Conservation (phyloP, 192 early-diverging fungal species). For the Irineochytrium annulatum region DNA sequence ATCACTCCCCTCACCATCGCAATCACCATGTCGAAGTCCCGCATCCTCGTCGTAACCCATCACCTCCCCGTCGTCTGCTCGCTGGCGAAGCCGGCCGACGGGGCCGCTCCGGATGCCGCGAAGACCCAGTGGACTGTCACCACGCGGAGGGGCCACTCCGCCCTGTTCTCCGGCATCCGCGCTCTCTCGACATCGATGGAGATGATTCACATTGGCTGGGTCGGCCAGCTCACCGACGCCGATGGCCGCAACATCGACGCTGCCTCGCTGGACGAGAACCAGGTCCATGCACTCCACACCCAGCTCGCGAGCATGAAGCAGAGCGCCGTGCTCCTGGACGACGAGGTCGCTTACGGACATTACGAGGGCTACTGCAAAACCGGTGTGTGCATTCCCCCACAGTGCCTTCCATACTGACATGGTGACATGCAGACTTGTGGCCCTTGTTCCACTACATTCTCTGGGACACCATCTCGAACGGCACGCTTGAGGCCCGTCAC, state of each 20-base stretch:
- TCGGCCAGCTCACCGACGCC: slow-evolving; percentile 57
- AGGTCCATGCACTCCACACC: slow-evolving; percentile 49
- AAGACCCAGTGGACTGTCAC: neutral
- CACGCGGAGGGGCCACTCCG: slow-evolving; percentile 73
- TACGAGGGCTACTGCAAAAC: slow-evolving; percentile 98
- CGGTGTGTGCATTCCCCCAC: slow-evolving; percentile 40
- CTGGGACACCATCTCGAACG: slow-evolving; percentile 69
- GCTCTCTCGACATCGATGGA: slow-evolving; percentile 56
- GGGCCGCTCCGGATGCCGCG: neutral
- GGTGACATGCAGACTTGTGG: slow-evolving; percentile 73
- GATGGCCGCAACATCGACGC: slow-evolving; percentile 54
- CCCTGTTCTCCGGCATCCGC: slow-evolving; percentile 80
- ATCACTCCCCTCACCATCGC: too few relatives aligned
- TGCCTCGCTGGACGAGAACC: slow-evolving; percentile 44
- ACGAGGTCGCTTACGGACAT: slow-evolving; percentile 67
- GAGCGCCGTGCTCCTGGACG: slow-evolving; percentile 77
- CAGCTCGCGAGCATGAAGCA: slow-evolving; percentile 53
- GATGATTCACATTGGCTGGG: slow-evolving; percentile 73
- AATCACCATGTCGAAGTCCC: neutral
- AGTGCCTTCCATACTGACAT: neutral
- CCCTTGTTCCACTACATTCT: slow-evolving; percentile 93
- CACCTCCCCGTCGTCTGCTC: slow-evolving; percentile 13
- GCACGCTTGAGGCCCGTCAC: slow-evolving; percentile 57
- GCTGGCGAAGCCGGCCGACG: too few relatives aligned
- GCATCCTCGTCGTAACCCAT: slow-evolving; percentile 12